Base-by-base conservation (phyloP, 208 protist genomes). In the Strigomonas galati region DNA sequence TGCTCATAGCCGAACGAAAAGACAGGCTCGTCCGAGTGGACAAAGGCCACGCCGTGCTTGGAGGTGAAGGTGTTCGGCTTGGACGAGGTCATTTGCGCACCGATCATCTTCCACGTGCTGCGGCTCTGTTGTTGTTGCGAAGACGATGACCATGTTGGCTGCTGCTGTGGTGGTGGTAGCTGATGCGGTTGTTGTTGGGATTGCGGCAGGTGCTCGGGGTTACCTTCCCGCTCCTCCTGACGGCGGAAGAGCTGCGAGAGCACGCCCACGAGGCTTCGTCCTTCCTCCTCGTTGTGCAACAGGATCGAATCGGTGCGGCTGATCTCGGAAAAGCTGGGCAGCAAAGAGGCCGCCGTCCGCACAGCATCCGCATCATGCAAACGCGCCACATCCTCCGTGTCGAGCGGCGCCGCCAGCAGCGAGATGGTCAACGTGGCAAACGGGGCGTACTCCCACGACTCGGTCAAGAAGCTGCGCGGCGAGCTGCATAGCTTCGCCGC, bases 401-500 rank as follows among this genome's bases (percentile, higher is more conserved):
- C 82, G 61, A 89, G 61, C 48, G 79, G 76, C 2, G 78, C 62
- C 27, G 74, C 63, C 56, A 92, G 73, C 26, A 95, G 62, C 21
- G 86, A 89, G 23, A 91, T 52, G 27, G 69, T 79, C 24, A 93
- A 57, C 27, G 86, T 49, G 15, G 80, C 69, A 43, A 82, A 82
- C 17, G 73, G 54, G 31, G 76, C 81, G 76, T 88, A 87, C 66
- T 80, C 73, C 75, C 81, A 85, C 27, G 78, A 26, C 59, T 87
- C 74, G 7, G 77, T 62, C 35, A 92, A 37, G 67, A 88, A 92
- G 56, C 72, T 90, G 78, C 37, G 83, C 75, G 24, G 71, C 61
- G 43, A 62, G 65, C 28, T 72, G 70, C 56, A 60, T 68, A 17
- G 64, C 63, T 55, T 69, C 61, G 32, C 62, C 62, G 67, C 65